Base-by-base conservation (phyloP, 2,329 filamentous ascomycete genomes). In the Didymellaceae sp. region DNA sequence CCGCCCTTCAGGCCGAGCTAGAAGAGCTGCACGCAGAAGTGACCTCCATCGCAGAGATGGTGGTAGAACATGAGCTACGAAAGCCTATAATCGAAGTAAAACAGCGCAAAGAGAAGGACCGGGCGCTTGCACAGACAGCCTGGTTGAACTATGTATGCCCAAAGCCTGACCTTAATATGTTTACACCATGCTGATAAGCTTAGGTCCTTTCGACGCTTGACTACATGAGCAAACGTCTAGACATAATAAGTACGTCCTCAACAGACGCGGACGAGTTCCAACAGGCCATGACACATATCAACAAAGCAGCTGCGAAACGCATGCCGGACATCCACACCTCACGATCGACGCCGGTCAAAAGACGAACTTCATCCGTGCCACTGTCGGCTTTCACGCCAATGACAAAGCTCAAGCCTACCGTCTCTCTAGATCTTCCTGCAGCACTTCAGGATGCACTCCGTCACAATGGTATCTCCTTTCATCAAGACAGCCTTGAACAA, bases 21-120 rank as follows among this genome's bases (percentile, higher is more conserved):
- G 85, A 89, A 57, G 88, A 86, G 4, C 75, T 90, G 3, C 86
- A 88, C 59, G 77, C 85, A 0, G 88, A 90, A 64, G 85, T 90
- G 31, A 74, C 87, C 0, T 83, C 86, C 0, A 84, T 90, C 2
- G 82, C 86, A 6, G 83, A 88, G 55, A 90, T 90, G 83, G 84
- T 86, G 0, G 79, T 86, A 1, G 85, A 89, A 57, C 82, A 87
- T 59, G 84, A 88, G 63, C 81, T 86, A 58, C 76, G 87, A 5
- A 80, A 84, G 52, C 86, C 87, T 0, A 83, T 86, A 1, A 71
- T 83, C 5, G 68, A 73, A 9, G 62, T 65, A 18, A 68, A 75
- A 45, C 58, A 72, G 17, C 63, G 71, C 8, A 69, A 68, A 18
- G 68, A 73, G 21, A 61, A 64, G 22, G 72, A 77, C 35, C 58